Evolutionary conservation across 2,329 filamentous ascomycete genomes (phyloP).

Genomic region (Colletotrichum australisinense): DNA sequence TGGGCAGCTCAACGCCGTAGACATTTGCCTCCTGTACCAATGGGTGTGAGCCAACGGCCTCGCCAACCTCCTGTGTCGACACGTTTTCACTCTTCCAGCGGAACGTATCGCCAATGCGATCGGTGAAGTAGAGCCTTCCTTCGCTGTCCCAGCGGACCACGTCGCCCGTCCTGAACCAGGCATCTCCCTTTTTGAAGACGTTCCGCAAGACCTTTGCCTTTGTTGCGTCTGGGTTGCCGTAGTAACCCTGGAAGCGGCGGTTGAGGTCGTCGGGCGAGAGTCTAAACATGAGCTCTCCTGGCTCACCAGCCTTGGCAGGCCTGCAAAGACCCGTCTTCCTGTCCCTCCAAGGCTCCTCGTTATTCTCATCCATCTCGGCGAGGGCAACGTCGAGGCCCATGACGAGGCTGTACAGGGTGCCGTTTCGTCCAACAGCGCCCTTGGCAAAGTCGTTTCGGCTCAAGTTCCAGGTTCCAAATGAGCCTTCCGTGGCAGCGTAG

Average conservation of each 20-base stretch:
- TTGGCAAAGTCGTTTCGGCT: slow-evolving; percentile 77
- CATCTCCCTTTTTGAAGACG: slow-evolving; percentile 81
- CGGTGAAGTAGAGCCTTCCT: slow-evolving; percentile 82
- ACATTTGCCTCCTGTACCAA: slow-evolving; percentile 83
- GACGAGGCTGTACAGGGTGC: slow-evolving; percentile 68
- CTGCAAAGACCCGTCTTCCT: slow-evolving; percentile 76
- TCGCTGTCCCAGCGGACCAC: slow-evolving; percentile 77
- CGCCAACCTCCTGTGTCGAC: slow-evolving; percentile 84
- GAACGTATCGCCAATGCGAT: slow-evolving; percentile 83
- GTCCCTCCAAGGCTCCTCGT: slow-evolving; percentile 75
- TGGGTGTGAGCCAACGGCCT: slow-evolving; percentile 75
- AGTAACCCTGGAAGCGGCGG: slow-evolving; percentile 84
- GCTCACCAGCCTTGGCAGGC: slow-evolving; percentile 66
- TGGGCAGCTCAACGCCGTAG: slow-evolving; percentile 82
- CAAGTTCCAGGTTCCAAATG: slow-evolving; percentile 77
- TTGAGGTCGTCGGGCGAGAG: slow-evolving; percentile 74
- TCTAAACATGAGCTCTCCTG: slow-evolving; percentile 81
- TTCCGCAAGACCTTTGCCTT: slow-evolving; percentile 78
- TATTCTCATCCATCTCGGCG: slow-evolving; percentile 78
- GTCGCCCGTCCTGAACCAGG: slow-evolving; percentile 88
- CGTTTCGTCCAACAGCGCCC: slow-evolving; percentile 83
- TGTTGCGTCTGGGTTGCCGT: slow-evolving; percentile 77
- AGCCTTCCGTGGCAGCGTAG: slow-evolving; percentile 82
- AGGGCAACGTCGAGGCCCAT: slow-evolving; percentile 64
- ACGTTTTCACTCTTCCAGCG: slow-evolving; percentile 89